Percentiles rank a stretch among this genome's conserved stretches.
These are phyloP conservation scores for Fabrea salina DNA, from an alignment of 169 alveolate genomes.

Conservation along the genomic window DNA sequence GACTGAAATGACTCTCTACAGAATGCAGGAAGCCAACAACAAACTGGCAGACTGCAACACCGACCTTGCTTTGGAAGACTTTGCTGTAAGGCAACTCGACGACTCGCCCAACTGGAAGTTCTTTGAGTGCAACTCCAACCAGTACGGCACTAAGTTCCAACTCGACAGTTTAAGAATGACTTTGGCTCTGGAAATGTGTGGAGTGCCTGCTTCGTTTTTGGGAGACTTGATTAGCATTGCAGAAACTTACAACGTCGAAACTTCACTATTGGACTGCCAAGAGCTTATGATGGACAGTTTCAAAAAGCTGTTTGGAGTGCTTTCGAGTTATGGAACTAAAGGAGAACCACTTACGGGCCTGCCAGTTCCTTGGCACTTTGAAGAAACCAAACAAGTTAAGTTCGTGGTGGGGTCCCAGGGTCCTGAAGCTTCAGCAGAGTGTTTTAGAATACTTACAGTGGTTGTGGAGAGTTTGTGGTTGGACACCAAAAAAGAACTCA, in stretches of 20 bases:
- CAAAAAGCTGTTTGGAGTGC: not conserved
- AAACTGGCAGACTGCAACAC: not conserved
- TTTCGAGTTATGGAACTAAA: not conserved
- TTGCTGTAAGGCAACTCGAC: not conserved
- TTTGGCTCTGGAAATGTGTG: not conserved
- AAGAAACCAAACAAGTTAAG: not conserved
- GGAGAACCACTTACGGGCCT: not conserved
- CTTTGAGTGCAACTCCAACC: conserved; percentile 18
- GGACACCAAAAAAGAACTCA: not conserved
- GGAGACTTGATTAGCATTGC: not conserved
- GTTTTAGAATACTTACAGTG: too few species aligned
- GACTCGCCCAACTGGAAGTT: not conserved
- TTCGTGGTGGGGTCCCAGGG: not conserved
- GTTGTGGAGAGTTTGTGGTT: not conserved
- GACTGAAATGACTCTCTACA: not conserved
- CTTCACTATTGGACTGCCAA: conserved; percentile 18
- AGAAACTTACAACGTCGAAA: not conserved
- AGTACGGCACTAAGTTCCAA: not conserved
- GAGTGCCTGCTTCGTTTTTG: not conserved
- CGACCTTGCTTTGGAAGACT: not conserved
- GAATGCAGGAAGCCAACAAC: not conserved
- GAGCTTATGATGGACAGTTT: not conserved
- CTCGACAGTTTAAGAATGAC: not conserved
- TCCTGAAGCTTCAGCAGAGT: not conserved
- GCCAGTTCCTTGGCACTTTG: too few species aligned